These are phyloP conservation scores for Phytopythium mirpurense DNA, from an alignment of 352 stramenopile genomes.

Conservation along the genomic window DNA sequence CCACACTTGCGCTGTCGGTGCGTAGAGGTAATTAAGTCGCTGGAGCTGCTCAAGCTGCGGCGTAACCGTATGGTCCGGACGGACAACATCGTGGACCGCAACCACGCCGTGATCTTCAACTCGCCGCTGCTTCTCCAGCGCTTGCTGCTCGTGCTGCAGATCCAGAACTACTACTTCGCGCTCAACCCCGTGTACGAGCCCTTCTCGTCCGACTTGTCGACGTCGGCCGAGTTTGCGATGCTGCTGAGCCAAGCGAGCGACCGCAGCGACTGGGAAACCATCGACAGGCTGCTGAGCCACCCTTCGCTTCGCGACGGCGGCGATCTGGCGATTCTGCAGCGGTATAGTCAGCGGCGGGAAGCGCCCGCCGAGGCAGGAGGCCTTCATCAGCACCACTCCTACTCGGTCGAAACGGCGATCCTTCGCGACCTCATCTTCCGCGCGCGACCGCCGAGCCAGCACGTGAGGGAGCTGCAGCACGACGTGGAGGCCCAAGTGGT, in stretches of 20 bases:
- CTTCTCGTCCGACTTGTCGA: slow-evolving; percentile 76
- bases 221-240: slow-evolving; percentile 77
- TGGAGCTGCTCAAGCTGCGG: slow-evolving; percentile 89
- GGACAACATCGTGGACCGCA: slow-evolving; percentile 89
- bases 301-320: slow-evolving; percentile 35
- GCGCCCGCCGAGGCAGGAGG: not conserved
- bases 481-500: slow-evolving; percentile 77
- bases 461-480: slow-evolving; percentile 48
- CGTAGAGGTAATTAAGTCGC: slow-evolving; percentile 90
- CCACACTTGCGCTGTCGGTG: slow-evolving; percentile 2
- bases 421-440: slow-evolving; percentile 72
- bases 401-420: slow-evolving; percentile 65
- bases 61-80: slow-evolving; percentile 67
- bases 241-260: slow-evolving; percentile 70
- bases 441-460: slow-evolving; percentile 44
- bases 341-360: slow-evolving; percentile 18
- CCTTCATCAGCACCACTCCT: slow-evolving; percentile 25
- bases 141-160: slow-evolving; percentile 64
- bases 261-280: slow-evolving; percentile 68
- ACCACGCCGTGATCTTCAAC: slow-evolving; percentile 92
- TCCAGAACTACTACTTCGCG: slow-evolving; percentile 85
- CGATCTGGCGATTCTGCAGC: slow-evolving; percentile 52
- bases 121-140: slow-evolving; percentile 65
- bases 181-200: slow-evolving; percentile 79
- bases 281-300: slow-evolving; percentile 55